Base-by-base conservation (phyloP, 345 rosid genomes). In the Salix brachista region DNA sequence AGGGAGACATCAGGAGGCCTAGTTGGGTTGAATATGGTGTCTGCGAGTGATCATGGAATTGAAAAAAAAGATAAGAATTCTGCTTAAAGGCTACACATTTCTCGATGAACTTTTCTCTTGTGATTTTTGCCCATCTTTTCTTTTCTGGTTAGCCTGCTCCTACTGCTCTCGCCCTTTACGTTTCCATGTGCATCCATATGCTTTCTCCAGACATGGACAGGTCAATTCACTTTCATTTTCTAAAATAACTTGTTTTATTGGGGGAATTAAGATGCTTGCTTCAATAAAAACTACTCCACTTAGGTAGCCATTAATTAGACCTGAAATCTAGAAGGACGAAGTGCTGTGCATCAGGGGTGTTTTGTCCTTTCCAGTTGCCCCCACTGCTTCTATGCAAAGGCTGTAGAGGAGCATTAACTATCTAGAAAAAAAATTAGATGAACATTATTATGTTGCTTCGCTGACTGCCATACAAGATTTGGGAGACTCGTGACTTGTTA, bases 151-250 rank as follows among this genome's bases (percentile, higher is more conserved):
- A 34, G 9, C 11, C 19, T 26, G 50, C 65, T 32, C 65, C 64
- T 36, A 36, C 69, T 52, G 71, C 50, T 65, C 46, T 50, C 44
- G 3, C 66, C 78, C 73, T 76, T 76, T 76, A 58, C 69, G 79
- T 39, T 60, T 76, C 79, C 79, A 69, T 76, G 79, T 76, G 79
- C 79, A 58, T 41, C 70, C 70, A 69, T 65, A 58, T 39, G 79
- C 79, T 58, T 76, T 60, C 58, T 69, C 68, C 44, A 69, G 73
- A 54, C 14, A 69, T 39, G 60, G 73, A 69, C 73, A 21, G 12
- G 60, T 61, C 79, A 61, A 60, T 75, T 67, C 72, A 8, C 78
- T 14, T 67, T 75, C 78, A 75, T 52, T 54, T 75, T 30, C 72
- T 18, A n/a, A 4, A 60, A 34, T 65, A n/a, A n/a, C n/a, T 44